Evolutionary conservation across 805 yeast species (phyloP).

Genomic region (Candida saitoana): DNA sequence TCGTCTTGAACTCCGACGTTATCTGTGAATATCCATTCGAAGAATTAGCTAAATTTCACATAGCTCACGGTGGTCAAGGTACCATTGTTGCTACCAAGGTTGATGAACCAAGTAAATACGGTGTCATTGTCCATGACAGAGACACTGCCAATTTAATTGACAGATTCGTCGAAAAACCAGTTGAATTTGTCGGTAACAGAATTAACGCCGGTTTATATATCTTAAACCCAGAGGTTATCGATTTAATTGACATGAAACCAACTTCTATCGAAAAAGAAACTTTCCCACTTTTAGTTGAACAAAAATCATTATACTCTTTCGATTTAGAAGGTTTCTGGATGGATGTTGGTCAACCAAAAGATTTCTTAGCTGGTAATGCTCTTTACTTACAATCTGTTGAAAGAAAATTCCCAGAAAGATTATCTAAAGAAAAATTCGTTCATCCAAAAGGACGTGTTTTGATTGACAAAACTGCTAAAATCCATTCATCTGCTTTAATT

Average conservation of each 20-base stretch:
- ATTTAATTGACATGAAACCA: constrained; percentile 95
- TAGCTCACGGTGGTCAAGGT: constrained; percentile 94
- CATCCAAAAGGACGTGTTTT: constrained; percentile 84
- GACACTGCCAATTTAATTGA: constrained; percentile 93
- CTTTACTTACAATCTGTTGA: constrained; percentile 83
- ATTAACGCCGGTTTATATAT: constrained; percentile 99
- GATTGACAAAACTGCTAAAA: constrained; percentile 92
- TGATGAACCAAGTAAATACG: constrained; percentile 98
- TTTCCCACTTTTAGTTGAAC: constrained; percentile 92
- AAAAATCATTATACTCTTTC: constrained; percentile 84
- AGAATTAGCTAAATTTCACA: constrained; percentile 90
- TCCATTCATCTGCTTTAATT: constrained; percentile 87
- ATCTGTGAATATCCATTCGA: constrained; percentile 97
- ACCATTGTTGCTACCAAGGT: constrained; percentile 99
- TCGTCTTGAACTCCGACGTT: constrained; percentile 96
- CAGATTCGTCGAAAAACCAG: constrained; percentile 99
- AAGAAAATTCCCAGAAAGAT: constrained; percentile 69
- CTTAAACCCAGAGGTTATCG: constrained; percentile 95
- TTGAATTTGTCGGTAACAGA: constrained; percentile 99
- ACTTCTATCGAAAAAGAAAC: constrained; percentile 99
- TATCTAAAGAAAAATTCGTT: constrained; percentile 67
- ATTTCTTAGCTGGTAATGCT: constrained; percentile 93
- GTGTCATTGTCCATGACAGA: constrained; percentile 98
- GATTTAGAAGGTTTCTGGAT: constrained; percentile 99
- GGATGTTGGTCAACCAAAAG: constrained; percentile 99